phyloP scores from a whole-genome alignment of 768 basidiomycete species.

The Royoungia palumana region DNA sequence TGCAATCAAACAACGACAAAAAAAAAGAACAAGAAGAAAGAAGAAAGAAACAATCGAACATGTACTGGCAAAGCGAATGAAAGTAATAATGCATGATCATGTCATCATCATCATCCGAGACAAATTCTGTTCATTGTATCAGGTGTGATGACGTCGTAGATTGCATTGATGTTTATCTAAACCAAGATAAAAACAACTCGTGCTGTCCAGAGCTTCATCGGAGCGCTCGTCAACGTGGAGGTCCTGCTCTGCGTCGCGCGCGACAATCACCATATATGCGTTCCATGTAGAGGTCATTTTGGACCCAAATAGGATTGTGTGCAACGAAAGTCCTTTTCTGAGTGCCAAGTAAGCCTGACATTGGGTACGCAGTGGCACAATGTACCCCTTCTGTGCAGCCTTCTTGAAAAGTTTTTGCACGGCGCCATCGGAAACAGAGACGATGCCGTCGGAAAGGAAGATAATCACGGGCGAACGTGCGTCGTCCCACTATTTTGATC shows the following conservation, averaged over 20 bases:
- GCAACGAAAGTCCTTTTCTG: constrained; percentile 56
- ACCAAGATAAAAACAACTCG: constrained; percentile 19
- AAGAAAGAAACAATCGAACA: no score
- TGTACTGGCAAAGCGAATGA: no score
- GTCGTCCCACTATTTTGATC: constrained; percentile 44
- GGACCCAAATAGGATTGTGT: constrained; percentile 53
- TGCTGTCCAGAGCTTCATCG: constrained; percentile 48
- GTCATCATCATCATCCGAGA: no score
- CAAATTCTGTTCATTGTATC: no score
- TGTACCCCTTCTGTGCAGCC: constrained; percentile 42
- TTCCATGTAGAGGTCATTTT: constrained; percentile 28
- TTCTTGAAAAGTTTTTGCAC: constrained; percentile 38
- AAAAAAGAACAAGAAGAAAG: no score
- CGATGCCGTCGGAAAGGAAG: constrained; percentile 58
- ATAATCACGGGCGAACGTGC: constrained; percentile 48
- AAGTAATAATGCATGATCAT: no score
- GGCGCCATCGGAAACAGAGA: constrained; percentile 29
- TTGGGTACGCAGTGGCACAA: background rate
- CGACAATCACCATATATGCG: constrained; percentile 50
- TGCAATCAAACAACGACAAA: no score
- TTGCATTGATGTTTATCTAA: background rate
- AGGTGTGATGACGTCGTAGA: constrained; percentile 17
- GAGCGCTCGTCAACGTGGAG: constrained; percentile 21
- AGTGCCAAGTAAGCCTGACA: background rate
- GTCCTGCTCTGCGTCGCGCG: constrained; percentile 42